Evolutionary conservation across 768 basidiomycete species (phyloP), one percentile per base, ranked within the genome.

Genomic region (Cyclocybe aegerita): DNA sequence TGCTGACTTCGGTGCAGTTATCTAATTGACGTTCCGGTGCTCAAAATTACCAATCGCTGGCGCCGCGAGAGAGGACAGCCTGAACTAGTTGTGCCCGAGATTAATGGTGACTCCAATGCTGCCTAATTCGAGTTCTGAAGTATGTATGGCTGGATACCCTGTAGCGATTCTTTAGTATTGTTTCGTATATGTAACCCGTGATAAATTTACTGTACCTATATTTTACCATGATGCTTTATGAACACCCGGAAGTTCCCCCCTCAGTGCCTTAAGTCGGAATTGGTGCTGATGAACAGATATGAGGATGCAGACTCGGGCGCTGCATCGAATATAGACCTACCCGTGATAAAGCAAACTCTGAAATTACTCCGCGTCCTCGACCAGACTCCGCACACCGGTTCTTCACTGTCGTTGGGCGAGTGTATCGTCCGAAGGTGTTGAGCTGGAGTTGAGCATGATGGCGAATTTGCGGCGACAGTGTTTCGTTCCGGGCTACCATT

Each of bases 371-470:
- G 53, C 93, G 79, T 6, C 92, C 93, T 51, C 85, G 77, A 0
- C 96, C 96, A 7, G 90, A 84, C 67, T 88, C 90, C 14, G 77
- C 71, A 60, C 96, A 98, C 23, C 95, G 77, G 65, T 94, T 93
- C 74, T 92, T 94, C 31, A 97, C 89, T 2, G 84, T 85, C 10
- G 85, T 85, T n/a, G 91, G 88, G 35, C 90, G 83, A 0, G 90
- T 87, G 65, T 92, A 86, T 17, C 82, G 79, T 43, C 81, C 85
- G 60, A 97, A 91, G 4, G 86, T 83, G 69, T 96, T 96, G 43
- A 97, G 76, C 63, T 97, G 93, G 53, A 98, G 72, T 67, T 97
- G 94, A 11, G 96, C 96, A 58, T 94, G 90, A 66, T 94, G 90
- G 49, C 96, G 89, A 41, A 98, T 81, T 64, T 90, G 86, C 2